A percentile compares a stretch with the other conserved stretches of the same genome.
Conservation (phyloP, 2,329 filamentous ascomycete genomes). For the Cercospora zeae-maydis region DNA sequence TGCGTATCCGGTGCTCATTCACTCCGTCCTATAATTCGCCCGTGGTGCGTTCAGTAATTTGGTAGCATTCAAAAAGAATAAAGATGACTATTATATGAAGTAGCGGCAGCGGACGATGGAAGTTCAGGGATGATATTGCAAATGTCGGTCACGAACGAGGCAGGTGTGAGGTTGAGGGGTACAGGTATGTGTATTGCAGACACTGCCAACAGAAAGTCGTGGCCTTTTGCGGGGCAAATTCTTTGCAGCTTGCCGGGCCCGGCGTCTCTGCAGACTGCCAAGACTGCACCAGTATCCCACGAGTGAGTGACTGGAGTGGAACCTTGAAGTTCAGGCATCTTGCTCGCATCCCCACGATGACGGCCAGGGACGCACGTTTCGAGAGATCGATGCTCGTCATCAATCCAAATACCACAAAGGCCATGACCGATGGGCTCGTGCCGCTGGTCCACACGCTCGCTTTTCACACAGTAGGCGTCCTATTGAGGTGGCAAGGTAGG, state of each 20-base stretch:
- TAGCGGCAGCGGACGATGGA: too few relatives aligned
- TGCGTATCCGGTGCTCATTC: neutral
- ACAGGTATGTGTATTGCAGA: too few relatives aligned
- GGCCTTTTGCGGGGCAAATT: neutral
- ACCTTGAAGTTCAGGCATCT: neutral
- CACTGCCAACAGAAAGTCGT: neutral
- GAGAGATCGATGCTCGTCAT: slow-evolving; percentile 60
- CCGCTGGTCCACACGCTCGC: slow-evolving; percentile 46
- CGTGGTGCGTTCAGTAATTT: neutral
- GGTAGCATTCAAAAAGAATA: too few relatives aligned
- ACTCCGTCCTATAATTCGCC: neutral
- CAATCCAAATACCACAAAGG: slow-evolving; percentile 72
- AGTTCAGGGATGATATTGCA: too few relatives aligned
- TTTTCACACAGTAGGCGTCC: slow-evolving; percentile 41
- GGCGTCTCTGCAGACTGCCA: too few relatives aligned
- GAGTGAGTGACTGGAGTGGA: too few relatives aligned
- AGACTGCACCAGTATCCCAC: neutral
- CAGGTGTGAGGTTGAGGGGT: neutral
- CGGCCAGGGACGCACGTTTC: slow-evolving; percentile 17
- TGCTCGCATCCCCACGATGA: slow-evolving; percentile 1
- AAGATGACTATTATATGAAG: too few relatives aligned
- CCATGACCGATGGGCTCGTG: slow-evolving; percentile 67
- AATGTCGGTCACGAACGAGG: neutral
- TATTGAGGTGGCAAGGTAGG: neutral
- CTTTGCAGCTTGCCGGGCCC: neutral